These are phyloP conservation scores for Halenospora varia DNA, from an alignment of 495 filamentous ascomycete genomes.

Conservation along the genomic window DNA sequence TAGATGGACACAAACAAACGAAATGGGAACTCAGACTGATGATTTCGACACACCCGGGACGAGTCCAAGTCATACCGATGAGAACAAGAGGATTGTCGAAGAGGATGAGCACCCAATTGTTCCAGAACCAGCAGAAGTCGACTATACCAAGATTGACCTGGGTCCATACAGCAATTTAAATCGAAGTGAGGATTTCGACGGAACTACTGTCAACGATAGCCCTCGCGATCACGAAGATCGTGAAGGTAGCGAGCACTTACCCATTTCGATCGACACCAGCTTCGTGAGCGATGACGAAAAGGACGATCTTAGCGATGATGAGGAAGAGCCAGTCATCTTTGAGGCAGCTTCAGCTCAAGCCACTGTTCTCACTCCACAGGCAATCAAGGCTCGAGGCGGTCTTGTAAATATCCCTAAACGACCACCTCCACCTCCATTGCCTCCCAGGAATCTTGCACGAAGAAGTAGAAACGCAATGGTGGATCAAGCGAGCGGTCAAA, in stretches of 20 bases:
- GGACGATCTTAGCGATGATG: constrained; percentile 37
- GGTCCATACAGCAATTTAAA: constrained; percentile 36
- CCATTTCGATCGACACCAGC: constrained; percentile 12
- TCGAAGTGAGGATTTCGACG: constrained; percentile 19
- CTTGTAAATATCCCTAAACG: constrained; percentile 72
- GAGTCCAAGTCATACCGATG: constrained; percentile 36
- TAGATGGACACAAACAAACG: constrained; percentile 55
- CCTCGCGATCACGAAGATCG: constrained; percentile 11
- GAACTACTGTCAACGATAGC: constrained; percentile 20
- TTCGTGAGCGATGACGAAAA: constrained; percentile 32
- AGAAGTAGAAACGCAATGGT: constrained; percentile 15
- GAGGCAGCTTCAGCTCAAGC: constrained; percentile 44
- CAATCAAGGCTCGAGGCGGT: constrained; percentile 46
- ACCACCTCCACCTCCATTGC: constrained; percentile 51
- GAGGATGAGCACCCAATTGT: constrained; percentile 17
- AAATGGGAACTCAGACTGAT: constrained; percentile 49
- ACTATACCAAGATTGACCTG: constrained; percentile 50
- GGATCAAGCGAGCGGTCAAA: constrained; percentile 14
- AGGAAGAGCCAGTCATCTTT: constrained; percentile 49
- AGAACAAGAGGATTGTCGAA: constrained; percentile 29
- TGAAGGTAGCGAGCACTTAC: constrained; percentile 12
- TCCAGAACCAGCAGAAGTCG: constrained; percentile 39
- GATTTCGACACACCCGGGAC: constrained; percentile 41
- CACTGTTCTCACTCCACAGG: constrained; percentile 47
- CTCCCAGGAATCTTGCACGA: constrained; percentile 19